A percentile compares a stretch with the other conserved stretches of the same genome.
Evolutionary conservation across 495 filamentous ascomycete genomes (phyloP).

Genomic region (Lichina pygmaea): DNA sequence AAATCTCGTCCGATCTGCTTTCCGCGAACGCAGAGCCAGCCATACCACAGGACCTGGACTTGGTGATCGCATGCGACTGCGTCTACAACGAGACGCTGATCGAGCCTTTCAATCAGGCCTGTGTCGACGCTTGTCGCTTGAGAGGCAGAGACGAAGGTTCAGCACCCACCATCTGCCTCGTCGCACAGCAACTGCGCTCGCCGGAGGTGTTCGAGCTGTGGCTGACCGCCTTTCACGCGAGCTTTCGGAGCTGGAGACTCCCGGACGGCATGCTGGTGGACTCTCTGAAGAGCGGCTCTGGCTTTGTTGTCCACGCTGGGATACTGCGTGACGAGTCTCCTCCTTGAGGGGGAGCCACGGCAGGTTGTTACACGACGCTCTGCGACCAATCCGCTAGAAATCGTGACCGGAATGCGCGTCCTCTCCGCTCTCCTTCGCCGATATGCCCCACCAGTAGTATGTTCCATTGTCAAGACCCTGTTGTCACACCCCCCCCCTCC

Average conservation of each 20-base stretch:
- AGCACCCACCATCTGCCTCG: conserved; percentile 26
- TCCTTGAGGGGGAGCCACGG: too few relatives aligned
- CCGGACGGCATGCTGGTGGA: conserved; percentile 28
- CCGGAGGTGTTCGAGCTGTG: conserved; percentile 66
- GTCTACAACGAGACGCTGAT: conserved; percentile 77
- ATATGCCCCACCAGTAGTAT: too few relatives aligned
- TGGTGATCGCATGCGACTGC: conserved; percentile 61
- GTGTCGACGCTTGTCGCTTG: conserved; percentile 46
- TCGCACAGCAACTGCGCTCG: conserved; percentile 68
- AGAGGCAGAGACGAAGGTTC: conserved; percentile 5
- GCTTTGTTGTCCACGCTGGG: conserved; percentile 42
- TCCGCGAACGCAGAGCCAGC: not conserved
- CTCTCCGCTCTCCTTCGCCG: too few relatives aligned
- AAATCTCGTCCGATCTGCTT: conserved; percentile 5
- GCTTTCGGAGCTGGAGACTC: conserved; percentile 56
- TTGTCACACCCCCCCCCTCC: too few relatives aligned
- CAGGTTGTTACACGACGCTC: too few relatives aligned
- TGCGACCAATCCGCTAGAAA: too few relatives aligned
- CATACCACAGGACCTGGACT: conserved; percentile 20
- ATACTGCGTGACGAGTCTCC: conserved; percentile 12
- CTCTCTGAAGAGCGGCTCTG: conserved; percentile 27
- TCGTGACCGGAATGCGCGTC: too few relatives aligned
- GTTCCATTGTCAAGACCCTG: too few relatives aligned
- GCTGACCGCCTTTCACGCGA: conserved; percentile 33
- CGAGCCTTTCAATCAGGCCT: conserved; percentile 56